Evolutionary conservation across 306 rosid genomes (phyloP), one percentile per base, ranked within the genome.

Genomic region (Sesbania bispinosa): DNA sequence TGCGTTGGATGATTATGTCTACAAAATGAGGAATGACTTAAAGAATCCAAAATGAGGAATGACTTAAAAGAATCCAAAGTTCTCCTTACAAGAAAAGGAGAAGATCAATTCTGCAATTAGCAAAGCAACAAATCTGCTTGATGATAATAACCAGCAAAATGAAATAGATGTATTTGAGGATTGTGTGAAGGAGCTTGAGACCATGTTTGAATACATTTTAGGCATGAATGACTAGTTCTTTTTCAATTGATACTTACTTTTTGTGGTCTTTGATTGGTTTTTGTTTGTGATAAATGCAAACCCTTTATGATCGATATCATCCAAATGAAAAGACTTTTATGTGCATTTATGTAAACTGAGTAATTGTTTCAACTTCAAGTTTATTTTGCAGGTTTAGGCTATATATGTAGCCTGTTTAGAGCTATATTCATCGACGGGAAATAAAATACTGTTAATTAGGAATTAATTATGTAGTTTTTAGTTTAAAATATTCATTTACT

Each of bases 91-190:
- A 0, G 84, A 80, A 33, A 86, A 71, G 74, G 52, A 77, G 70
- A 80, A 70, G 81, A 80, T 83, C 0, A 81, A 59, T 52, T 75
- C 74, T 42, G 86, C 84, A 2, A 59, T 81, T 32, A 65, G 66
- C 1, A 13, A 60, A 15, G 74, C 82, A 2, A n/a, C 46, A 38
- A 42, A 55, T 1, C 75, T 85, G 77, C 62, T 86, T 30, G 88
- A 78, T 62, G 19, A 11, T 39, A 14, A n/a, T 41, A 7, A 5
- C 5, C 13, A 63, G n/a, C 66, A 41, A 3, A 3, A 23, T 2
- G 36, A 63, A 35, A 5, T 0, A 6, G n/a, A 41, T 13, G 69
- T 63, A 21, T 24, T 41, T 21, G 23, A 21, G 23, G 36, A 41
- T 29, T 6, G 1, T 24, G n/a, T 41, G 21, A n/a, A 41, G 67